These are phyloP conservation scores for Juncus effusus DNA, from an alignment of 176 grass and related monocot species.

Conservation along the genomic window DNA sequence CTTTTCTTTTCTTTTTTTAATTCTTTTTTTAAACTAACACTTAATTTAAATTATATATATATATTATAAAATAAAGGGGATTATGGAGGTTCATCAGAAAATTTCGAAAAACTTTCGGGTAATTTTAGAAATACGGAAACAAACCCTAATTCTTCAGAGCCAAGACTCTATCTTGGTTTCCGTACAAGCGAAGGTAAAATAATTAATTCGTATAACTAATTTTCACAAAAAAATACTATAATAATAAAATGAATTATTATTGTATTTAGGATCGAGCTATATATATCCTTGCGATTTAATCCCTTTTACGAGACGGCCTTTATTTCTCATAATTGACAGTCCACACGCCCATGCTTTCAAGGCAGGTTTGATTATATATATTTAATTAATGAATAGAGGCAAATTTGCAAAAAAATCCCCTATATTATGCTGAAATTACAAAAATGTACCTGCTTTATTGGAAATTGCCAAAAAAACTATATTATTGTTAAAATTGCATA, in stretches of 20 bases:
- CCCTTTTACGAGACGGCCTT: constrained; percentile 92
- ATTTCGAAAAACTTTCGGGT: constrained; percentile 50
- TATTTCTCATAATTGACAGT: constrained; percentile 93
- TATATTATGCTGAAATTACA: no score
- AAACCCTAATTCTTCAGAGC: constrained; percentile 33
- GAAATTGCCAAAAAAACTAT: no score
- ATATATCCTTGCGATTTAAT: constrained; percentile 84
- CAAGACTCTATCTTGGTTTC: constrained; percentile 63
- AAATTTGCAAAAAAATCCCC: no score
- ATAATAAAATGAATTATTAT: constrained; percentile 24
- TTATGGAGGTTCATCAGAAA: constrained; percentile 40
- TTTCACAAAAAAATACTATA: constrained; percentile 3
- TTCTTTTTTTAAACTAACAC: background rate
- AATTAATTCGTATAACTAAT: background rate
- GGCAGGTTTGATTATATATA: constrained; percentile 82
- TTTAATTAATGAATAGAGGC: constrained; percentile 11
- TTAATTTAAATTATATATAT: constrained; percentile 20
- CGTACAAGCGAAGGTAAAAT: constrained; percentile 69
- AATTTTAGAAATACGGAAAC: constrained; percentile 62
- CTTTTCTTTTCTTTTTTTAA: constrained; percentile 24
- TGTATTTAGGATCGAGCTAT: constrained; percentile 77
- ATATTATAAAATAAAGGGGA: constrained; percentile 47
- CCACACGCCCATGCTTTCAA: constrained; percentile 71
- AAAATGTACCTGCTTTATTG: no score
- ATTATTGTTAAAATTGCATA: no score